These are phyloP conservation scores for Suillus clintonianus DNA, from an alignment of 768 basidiomycete genomes.

Conservation along the genomic window DNA sequence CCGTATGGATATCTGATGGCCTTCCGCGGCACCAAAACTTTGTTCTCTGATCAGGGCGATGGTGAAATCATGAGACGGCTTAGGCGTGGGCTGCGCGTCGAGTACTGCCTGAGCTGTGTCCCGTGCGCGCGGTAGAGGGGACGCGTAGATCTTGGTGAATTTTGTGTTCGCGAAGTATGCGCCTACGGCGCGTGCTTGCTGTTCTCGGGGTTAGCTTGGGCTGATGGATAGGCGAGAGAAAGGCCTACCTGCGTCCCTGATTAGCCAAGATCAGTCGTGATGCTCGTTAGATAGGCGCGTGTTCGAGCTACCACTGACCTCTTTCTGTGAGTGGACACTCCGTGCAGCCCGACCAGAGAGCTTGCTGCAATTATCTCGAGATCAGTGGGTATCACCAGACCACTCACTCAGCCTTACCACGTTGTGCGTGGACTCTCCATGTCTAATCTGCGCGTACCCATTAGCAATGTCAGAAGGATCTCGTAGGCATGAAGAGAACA, in stretches of 20 bases:
- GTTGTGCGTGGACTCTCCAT: conserved; percentile 81
- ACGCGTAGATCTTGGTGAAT: conserved; percentile 65
- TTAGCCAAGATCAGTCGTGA: background rate
- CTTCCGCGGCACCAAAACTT: conserved; percentile 71
- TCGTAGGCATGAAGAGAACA: background rate
- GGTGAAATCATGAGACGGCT: conserved; percentile 49
- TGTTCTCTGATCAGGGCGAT: conserved; percentile 55
- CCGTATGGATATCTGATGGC: conserved; percentile 42
- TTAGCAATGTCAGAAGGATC: background rate
- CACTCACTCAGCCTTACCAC: conserved; percentile 44
- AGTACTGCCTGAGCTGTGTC: conserved; percentile 61
- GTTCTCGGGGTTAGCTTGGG: background rate
- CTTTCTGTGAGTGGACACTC: conserved; percentile 4
- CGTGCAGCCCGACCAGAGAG: conserved; percentile 1
- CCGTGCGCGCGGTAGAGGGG: conserved; percentile 63
- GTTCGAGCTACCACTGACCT: background rate
- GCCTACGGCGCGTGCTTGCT: conserved; percentile 73
- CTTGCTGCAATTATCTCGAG: background rate
- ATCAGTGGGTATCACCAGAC: background rate
- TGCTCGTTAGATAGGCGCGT: too few species aligned
- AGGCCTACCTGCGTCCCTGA: background rate
- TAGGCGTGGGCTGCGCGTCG: conserved; percentile 46
- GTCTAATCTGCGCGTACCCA: conserved; percentile 54
- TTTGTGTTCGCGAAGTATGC: conserved; percentile 48
- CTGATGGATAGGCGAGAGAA: background rate